A percentile compares a stretch with the other conserved stretches of the same genome.
Conservation (phyloP, 805 yeast genomes). For the Scheffersomyces stipitis region DNA sequence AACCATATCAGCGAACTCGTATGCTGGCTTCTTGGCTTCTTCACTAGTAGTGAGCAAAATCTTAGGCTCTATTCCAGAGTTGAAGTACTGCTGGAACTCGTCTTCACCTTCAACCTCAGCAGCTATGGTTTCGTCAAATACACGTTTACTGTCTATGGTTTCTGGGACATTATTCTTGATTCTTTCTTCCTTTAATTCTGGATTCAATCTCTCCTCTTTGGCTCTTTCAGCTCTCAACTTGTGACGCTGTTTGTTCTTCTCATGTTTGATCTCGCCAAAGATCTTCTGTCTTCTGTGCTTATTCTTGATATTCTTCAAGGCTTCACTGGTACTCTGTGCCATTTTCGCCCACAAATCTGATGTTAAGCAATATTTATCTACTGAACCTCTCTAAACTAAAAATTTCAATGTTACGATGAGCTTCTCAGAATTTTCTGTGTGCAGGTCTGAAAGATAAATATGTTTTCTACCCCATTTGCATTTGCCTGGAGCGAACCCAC, state of each 20-base stretch:
- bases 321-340: conserved; percentile 24
- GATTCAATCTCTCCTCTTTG: conserved; percentile 81
- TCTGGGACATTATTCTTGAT: conserved; percentile 73
- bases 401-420: conserved; percentile 9
- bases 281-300: conserved; percentile 79
- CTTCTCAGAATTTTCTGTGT: neutral
- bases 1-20: conserved; percentile 83
- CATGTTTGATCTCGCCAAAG: conserved; percentile 70
- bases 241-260: conserved; percentile 74
- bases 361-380: neutral
- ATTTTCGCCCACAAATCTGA: too few relatives aligned
- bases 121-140: conserved; percentile 78
- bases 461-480: too few relatives aligned
- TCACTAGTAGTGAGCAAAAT: conserved; percentile 87
- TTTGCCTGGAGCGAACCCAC: too few relatives aligned
- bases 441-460: neutral
- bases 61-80: conserved; percentile 65
- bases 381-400: too few relatives aligned
- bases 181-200: conserved; percentile 79
- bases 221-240: conserved; percentile 77
- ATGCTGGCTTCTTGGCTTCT: conserved; percentile 80
- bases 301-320: conserved; percentile 56
- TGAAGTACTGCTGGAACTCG: conserved; percentile 62
- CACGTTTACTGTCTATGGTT: conserved; percentile 82
- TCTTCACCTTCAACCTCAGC: conserved; percentile 62